Percentiles rank a stretch among this genome's conserved stretches.
phyloP scores from a whole-genome alignment of 2,329 filamentous ascomycete genomes.

The Fusarium denticulatum region DNA sequence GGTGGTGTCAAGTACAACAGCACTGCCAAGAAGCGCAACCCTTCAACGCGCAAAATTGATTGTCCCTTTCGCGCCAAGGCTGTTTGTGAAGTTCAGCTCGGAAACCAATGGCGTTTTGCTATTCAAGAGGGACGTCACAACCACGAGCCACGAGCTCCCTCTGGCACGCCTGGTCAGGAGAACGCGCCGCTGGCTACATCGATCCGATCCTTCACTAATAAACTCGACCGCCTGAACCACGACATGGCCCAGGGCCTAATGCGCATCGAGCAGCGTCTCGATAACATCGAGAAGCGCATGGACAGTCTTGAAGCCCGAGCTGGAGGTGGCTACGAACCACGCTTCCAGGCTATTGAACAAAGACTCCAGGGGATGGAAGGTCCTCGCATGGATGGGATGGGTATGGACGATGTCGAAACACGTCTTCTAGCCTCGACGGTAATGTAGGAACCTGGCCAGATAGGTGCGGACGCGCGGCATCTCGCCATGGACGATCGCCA shows the following conservation, averaged over 20 bases:
- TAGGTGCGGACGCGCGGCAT: conserved; percentile 22
- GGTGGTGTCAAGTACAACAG: conserved; percentile 73
- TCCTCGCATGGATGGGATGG: conserved; percentile 54
- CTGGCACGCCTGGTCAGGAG: conserved; percentile 65
- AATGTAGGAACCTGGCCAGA: conserved; percentile 50
- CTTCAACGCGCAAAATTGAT: conserved; percentile 71
- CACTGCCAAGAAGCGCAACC: conserved; percentile 72
- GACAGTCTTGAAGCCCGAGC: conserved; percentile 61
- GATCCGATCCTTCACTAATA: conserved; percentile 67
- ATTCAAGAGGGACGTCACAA: conserved; percentile 70
- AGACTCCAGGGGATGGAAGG: conserved; percentile 55
- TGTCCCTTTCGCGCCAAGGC: conserved; percentile 72
- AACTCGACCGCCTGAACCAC: conserved; percentile 67
- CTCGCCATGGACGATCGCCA: neutral
- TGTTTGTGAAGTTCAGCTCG: conserved; percentile 70
- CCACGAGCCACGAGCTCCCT: conserved; percentile 67
- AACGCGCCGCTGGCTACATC: conserved; percentile 67
- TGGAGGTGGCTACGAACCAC: conserved; percentile 54
- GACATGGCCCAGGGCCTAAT: conserved; percentile 64
- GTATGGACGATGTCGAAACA: conserved; percentile 58
- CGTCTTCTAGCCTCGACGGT: conserved; percentile 56
- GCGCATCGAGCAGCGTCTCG: conserved; percentile 61
- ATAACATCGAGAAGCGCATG: conserved; percentile 64
- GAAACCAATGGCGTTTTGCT: conserved; percentile 72
- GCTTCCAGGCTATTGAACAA: conserved; percentile 56